Evolutionary conservation across 768 basidiomycete genomes (phyloP).

Genomic region (Naganishia randhawae): DNA sequence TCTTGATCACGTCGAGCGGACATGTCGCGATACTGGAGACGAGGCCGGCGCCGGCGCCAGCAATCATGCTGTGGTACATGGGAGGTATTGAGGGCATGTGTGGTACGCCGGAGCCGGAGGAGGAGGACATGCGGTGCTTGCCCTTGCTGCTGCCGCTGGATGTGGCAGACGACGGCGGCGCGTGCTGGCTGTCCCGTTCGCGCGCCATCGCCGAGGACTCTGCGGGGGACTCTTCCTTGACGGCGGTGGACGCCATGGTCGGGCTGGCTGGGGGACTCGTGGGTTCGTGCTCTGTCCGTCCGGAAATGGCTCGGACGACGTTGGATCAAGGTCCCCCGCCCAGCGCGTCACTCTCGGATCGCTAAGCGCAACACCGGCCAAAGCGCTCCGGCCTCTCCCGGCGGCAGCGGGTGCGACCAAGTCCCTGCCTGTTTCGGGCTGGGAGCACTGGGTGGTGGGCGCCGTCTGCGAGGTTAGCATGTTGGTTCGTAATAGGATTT

Average conservation of each 20-base stretch:
- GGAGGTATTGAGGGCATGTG: constrained; percentile 33
- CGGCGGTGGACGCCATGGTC: constrained; percentile 3
- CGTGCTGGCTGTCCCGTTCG: background rate
- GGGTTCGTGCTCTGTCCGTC: too few relatives aligned
- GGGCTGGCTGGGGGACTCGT: too few relatives aligned
- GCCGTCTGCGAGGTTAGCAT: too few relatives aligned
- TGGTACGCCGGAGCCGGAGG: background rate
- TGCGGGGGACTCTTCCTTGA: constrained; percentile 18
- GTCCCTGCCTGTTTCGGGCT: too few relatives aligned
- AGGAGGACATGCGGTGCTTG: background rate
- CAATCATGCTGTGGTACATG: constrained; percentile 54
- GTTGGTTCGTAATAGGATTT: too few relatives aligned
- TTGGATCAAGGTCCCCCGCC: too few relatives aligned
- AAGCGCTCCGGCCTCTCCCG: too few relatives aligned
- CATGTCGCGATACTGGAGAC: constrained; percentile 90
- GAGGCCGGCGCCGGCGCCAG: constrained; percentile 92
- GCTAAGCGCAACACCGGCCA: too few relatives aligned
- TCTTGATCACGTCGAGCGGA: constrained; percentile 96
- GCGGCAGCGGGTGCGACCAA: too few relatives aligned
- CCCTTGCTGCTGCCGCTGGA: background rate
- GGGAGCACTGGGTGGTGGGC: too few relatives aligned
- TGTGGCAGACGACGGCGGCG: background rate
- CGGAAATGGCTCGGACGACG: too few relatives aligned
- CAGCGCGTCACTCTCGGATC: too few relatives aligned
- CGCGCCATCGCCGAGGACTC: constrained; percentile 13